Evolutionary conservation across 768 basidiomycete species (phyloP).

Genomic region (Lentinula detonsa): DNA sequence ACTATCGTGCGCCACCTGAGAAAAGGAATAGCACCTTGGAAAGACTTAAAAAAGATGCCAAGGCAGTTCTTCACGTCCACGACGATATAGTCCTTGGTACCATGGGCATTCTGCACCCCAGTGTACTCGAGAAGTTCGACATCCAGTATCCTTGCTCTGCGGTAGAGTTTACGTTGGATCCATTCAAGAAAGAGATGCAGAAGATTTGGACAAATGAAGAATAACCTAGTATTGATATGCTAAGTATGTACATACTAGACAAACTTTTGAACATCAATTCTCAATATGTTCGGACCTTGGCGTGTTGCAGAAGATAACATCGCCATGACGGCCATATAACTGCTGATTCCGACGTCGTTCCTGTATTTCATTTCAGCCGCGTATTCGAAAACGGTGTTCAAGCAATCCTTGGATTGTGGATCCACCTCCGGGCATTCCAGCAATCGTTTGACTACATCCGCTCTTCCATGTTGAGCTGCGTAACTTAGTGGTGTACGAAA

Average conservation of each 20-base stretch:
- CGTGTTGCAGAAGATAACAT: neutral
- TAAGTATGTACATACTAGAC: constrained; percentile 8
- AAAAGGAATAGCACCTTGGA: constrained; percentile 22
- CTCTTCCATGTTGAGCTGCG: neutral
- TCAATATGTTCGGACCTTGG: neutral
- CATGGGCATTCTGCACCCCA: constrained; percentile 92
- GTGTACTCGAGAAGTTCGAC: constrained; percentile 89
- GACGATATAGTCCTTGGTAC: constrained; percentile 74
- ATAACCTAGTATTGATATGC: constrained; percentile 13
- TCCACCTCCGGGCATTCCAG: neutral
- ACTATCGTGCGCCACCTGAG: constrained; percentile 60
- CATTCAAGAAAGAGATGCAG: constrained; percentile 76
- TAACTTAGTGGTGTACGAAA: neutral
- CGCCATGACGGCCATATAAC: neutral
- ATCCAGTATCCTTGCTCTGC: constrained; percentile 92
- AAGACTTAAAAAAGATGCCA: constrained; percentile 36
- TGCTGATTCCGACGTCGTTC: neutral
- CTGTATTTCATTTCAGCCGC: neutral
- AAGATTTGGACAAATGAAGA: constrained; percentile 53
- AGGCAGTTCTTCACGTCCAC: constrained; percentile 32
- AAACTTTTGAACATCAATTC: neutral
- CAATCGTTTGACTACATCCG: neutral
- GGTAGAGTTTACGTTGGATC: constrained; percentile 90
- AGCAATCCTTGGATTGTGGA: neutral
- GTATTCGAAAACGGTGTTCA: neutral